Evolutionary conservation across 192 early-diverging fungal species (phyloP).

Genomic region (Bifiguratus adelaidae): DNA sequence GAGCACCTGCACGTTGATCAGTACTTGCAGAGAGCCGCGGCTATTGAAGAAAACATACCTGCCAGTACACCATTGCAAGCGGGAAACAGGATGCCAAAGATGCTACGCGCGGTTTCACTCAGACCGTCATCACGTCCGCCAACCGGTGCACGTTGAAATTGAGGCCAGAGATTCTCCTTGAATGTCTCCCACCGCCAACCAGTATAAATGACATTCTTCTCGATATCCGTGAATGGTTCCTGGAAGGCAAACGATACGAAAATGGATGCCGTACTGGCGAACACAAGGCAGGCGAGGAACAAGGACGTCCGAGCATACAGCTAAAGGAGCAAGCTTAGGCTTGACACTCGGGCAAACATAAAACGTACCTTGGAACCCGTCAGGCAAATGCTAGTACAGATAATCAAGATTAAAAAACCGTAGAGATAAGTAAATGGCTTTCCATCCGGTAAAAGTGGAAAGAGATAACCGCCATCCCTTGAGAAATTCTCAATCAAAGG

Average conservation of each 20-base stretch:
- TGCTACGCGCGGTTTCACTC: slow-evolving; percentile 31
- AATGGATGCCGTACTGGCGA: slow-evolving; percentile 38
- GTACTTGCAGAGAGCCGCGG: neutral
- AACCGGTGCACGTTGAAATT: slow-evolving; percentile 16
- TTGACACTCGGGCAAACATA: neutral
- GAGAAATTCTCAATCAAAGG: slow-evolving; percentile 54
- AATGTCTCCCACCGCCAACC: slow-evolving; percentile 45
- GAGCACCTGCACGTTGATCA: slow-evolving; percentile 30
- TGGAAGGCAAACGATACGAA: slow-evolving; percentile 46
- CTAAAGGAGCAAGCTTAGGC: neutral
- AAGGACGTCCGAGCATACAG: slow-evolving; percentile 47
- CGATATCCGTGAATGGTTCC: slow-evolving; percentile 37
- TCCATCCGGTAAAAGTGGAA: slow-evolving; percentile 42
- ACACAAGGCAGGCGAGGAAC: slow-evolving; percentile 39
- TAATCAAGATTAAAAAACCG: slow-evolving; percentile 36
- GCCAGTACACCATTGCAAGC: slow-evolving; percentile 62
- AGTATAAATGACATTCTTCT: slow-evolving; percentile 43
- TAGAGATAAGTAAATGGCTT: slow-evolving; percentile 18
- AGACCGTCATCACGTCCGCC: slow-evolving; percentile 27
- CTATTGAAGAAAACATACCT: slow-evolving; percentile 3
- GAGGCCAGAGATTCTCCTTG: slow-evolving; percentile 53
- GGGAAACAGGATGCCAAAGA: slow-evolving; percentile 58
- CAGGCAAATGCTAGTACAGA: slow-evolving; percentile 43
- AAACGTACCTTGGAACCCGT: slow-evolving; percentile 38
- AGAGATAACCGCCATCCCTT: slow-evolving; percentile 28